Evolutionary conservation across 257 asterid species (phyloP), one percentile per base, ranked within the genome.

Genomic region (Solanum habrochaites): DNA sequence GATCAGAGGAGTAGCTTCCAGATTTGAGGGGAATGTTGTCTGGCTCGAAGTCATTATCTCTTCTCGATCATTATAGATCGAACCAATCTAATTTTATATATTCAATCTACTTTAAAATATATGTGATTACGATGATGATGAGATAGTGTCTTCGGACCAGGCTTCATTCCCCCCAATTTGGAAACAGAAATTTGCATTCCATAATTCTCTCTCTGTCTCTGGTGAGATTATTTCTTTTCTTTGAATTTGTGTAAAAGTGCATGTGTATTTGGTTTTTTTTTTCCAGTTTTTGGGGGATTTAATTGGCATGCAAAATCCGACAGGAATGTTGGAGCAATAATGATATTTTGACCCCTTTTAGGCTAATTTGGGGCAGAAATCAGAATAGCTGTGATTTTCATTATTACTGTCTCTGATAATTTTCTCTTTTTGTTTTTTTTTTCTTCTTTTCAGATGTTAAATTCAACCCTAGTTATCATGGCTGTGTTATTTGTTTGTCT

Each of bases 121-220:
- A 25, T 13, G 5, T 56, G 39, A 77, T 13, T 37, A 25, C 13
- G 39, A 37, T 6, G 2, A 12, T n/a, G 2, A 12, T n/a, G 37
- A 27, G 77, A 75, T 84, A 87, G 83, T 84, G 87, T 89, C 62
- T 81, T 92, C 94, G 94, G 94, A 92, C 94, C 94, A 92, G 94
- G 94, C 94, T 92, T 92, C 94, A 92, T 92, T 92, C 94, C 94
- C 92, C 92, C 85, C 91, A 92, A 90, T 85, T n/a, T 58, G 27
- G 78, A 40, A 70, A 45, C 58, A 20, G 29, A 49, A 43, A 45
- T 78, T 78, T 77, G 15, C 83, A 7, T 14, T 27, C 14, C 62
- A 25, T 7, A 25, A 42, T 77, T 43, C 15, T 43, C n/a, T 77
- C n/a, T 81, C 14, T 25, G n/a, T 75, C 14, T 11, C 66, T 7